phyloP scores from a whole-genome alignment of 2,329 filamentous ascomycete genomes.

The Thielaviopsis musarum region DNA sequence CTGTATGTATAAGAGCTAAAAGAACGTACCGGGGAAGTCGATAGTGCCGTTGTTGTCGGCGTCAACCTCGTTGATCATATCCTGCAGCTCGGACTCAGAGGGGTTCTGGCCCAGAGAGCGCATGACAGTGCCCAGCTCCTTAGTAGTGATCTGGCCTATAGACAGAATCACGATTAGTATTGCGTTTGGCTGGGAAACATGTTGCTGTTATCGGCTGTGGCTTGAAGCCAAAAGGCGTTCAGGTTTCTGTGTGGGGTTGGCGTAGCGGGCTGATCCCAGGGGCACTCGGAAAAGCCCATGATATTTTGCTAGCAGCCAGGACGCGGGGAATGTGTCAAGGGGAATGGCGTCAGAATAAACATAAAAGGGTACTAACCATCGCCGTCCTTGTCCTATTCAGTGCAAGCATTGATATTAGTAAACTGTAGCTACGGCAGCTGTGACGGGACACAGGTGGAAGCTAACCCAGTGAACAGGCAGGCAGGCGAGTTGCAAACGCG shows the following conservation, averaged over 20 bases:
- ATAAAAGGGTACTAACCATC: slow-evolving; percentile 51
- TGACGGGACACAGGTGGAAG: not conserved
- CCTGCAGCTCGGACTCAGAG: slow-evolving; percentile 76
- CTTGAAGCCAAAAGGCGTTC: not conserved
- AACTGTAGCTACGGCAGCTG: not conserved
- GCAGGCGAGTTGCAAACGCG: not conserved
- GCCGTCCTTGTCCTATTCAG: slow-evolving; percentile 64
- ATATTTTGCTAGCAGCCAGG: not conserved
- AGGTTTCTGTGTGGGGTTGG: not conserved
- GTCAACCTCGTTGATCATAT: slow-evolving; percentile 91
- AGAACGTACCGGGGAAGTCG: slow-evolving; percentile 62
- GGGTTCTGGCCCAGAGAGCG: slow-evolving; percentile 80
- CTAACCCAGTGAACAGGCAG: not conserved
- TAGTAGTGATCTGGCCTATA: slow-evolving; percentile 76
- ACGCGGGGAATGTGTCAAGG: not conserved
- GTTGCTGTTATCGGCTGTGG: not conserved
- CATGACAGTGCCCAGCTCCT: slow-evolving; percentile 82
- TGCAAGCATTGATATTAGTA: slow-evolving; percentile 15
- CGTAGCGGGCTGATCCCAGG: not conserved
- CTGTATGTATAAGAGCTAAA: not conserved
- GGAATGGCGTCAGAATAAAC: not conserved
- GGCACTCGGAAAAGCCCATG: not conserved
- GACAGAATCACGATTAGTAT: slow-evolving; percentile 1
- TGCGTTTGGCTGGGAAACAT: not conserved
- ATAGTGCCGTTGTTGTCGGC: slow-evolving; percentile 88